phyloP scores from a whole-genome alignment of 2,329 filamentous ascomycete species.

The Pseudogymnoascus sp. region DNA sequence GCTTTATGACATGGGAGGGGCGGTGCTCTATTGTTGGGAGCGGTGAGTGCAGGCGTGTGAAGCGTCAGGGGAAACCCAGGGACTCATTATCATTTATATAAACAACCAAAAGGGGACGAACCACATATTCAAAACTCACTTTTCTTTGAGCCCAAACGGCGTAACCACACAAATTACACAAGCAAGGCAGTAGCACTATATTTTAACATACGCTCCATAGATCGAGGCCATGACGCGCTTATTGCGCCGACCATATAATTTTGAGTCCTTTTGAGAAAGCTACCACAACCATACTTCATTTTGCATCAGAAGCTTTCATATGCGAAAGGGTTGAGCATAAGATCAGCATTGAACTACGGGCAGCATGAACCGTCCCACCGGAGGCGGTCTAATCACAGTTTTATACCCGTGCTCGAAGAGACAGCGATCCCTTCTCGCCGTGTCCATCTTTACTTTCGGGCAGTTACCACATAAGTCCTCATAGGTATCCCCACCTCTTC shows the following conservation, averaged over 20 bases:
- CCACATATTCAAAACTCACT: too few species aligned
- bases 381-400: neutral
- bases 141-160: too few species aligned
- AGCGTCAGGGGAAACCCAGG: neutral
- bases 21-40: too few species aligned
- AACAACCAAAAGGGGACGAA: too few species aligned
- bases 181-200: too few species aligned
- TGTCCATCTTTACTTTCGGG: neutral
- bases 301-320: neutral
- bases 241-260: too few species aligned
- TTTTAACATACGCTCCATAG: too few species aligned
- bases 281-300: neutral
- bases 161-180: too few species aligned
- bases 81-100: neutral
- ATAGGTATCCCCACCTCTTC: conserved; percentile 1
- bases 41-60: neutral
- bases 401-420: neutral
- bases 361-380: neutral
- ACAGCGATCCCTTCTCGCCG: neutral
- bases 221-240: too few species aligned
- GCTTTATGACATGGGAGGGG: neutral
- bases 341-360: neutral
- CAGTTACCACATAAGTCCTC: neutral
- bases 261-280: neutral
- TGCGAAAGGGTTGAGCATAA: neutral